Conservation (phyloP, 208 protist species). For the Leishmania turanica region DNA sequence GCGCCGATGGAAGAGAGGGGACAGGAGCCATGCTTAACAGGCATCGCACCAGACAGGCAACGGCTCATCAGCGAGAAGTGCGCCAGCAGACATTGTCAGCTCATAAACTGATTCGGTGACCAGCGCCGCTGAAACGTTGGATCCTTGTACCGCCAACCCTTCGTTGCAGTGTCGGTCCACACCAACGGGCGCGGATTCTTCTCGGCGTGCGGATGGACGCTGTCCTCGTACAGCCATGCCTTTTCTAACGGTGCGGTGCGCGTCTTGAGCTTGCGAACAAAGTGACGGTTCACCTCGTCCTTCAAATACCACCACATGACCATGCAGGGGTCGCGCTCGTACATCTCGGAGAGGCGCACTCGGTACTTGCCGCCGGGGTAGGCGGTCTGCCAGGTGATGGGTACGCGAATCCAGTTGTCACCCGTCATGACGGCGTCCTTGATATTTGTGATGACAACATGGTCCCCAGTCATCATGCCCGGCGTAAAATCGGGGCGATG, state of each 20-base stretch:
- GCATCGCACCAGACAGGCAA: background rate
- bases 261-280: conserved; percentile 91
- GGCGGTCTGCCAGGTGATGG: conserved; percentile 91
- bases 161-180: conserved; percentile 64
- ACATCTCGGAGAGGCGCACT: conserved; percentile 91
- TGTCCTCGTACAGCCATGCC: conserved; percentile 92
- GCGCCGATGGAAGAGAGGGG: background rate
- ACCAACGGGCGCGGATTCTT: conserved; percentile 87
- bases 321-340: conserved; percentile 94
- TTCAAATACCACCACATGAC: conserved; percentile 93
- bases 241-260: conserved; percentile 90
- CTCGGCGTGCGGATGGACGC: conserved; percentile 84
- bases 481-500: conserved; percentile 90
- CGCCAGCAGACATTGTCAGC: conserved; percentile 22
- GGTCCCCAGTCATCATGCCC: conserved; percentile 89
- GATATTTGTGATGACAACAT: conserved; percentile 92
- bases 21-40: background rate
- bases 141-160: conserved; percentile 81
- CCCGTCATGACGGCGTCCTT: conserved; percentile 92
- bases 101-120: conserved; percentile 88
- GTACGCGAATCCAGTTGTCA: conserved; percentile 88
- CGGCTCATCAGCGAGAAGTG: background rate
- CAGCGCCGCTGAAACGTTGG: conserved; percentile 84
- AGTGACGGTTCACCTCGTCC: conserved; percentile 90
- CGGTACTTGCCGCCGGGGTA: conserved; percentile 93